A percentile compares a stretch with the other conserved stretches of the same genome.
Evolutionary conservation across 371 early-diverging fungal genomes (phyloP).

Genomic region (Choanephora cucurbitarum): DNA sequence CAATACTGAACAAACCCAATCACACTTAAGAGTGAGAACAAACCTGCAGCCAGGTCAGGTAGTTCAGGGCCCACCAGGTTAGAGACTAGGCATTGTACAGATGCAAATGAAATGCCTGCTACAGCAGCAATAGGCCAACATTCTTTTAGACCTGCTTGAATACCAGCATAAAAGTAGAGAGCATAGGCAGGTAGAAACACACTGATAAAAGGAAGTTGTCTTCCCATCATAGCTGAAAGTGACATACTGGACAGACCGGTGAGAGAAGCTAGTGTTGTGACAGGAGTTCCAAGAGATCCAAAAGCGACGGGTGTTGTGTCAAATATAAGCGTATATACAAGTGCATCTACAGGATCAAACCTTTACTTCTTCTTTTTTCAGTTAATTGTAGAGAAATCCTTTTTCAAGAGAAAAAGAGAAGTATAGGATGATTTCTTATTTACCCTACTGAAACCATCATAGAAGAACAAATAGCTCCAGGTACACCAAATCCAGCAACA

Average conservation of each 20-base stretch:
- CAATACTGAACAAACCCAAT: constrained; percentile 45
- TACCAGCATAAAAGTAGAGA: constrained; percentile 33
- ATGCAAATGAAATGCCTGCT: constrained; percentile 42
- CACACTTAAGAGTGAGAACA: constrained; percentile 34
- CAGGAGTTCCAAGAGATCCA: constrained; percentile 16
- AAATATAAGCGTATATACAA: constrained; percentile 22
- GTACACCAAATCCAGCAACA: constrained; percentile 50
- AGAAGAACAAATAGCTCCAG: constrained; percentile 50
- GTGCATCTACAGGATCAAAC: constrained; percentile 35
- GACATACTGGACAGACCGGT: constrained; percentile 33
- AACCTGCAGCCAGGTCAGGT: constrained; percentile 46
- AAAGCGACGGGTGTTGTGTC: constrained; percentile 21
- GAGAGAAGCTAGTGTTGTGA: constrained; percentile 37
- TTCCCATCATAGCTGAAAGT: constrained; percentile 44
- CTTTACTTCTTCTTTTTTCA: constrained; percentile 9
- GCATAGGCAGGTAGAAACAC: constrained; percentile 43
- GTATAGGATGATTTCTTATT: neutral
- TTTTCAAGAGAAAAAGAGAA: neutral
- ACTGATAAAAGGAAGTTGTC: constrained; percentile 42
- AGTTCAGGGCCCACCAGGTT: constrained; percentile 49
- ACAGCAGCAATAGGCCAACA: constrained; percentile 45
- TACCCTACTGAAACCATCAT: constrained; percentile 50
- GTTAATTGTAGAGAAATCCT: neutral
- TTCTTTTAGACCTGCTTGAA: constrained; percentile 35
- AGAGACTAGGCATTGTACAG: constrained; percentile 38